Conservation (phyloP, 106 monocot species). For the Dioscorea alata region DNA sequence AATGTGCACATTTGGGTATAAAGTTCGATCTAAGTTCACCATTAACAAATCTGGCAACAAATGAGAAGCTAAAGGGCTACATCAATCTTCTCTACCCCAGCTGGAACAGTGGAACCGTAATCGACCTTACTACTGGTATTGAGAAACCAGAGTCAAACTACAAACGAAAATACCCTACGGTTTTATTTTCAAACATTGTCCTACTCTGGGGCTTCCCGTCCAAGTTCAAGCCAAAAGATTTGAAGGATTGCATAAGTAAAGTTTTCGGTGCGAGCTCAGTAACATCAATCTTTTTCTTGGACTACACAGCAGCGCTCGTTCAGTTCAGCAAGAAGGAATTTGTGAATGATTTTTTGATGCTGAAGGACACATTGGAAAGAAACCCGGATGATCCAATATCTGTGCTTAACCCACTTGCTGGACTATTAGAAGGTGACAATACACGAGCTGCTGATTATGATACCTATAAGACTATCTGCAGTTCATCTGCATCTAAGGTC, state of each 20-base stretch:
- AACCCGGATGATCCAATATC: slow-evolving; percentile 38
- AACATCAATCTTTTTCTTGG: slow-evolving; percentile 61
- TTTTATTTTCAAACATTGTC: slow-evolving; percentile 48
- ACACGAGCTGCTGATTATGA: slow-evolving; percentile 72
- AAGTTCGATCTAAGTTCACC: slow-evolving; percentile 53
- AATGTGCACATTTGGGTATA: slow-evolving; percentile 66
- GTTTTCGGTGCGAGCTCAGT: slow-evolving; percentile 62
- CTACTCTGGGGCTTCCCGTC: slow-evolving; percentile 79
- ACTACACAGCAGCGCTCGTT: slow-evolving; percentile 61
- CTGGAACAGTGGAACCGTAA: slow-evolving; percentile 75
- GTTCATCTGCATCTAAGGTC: slow-evolving; percentile 45
- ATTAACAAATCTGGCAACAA: slow-evolving; percentile 21
- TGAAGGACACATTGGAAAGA: slow-evolving; percentile 69
- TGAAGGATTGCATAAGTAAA: slow-evolving; percentile 53
- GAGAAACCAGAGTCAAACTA: slow-evolving; percentile 43
- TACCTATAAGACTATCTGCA: slow-evolving; percentile 67
- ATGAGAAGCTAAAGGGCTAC: slow-evolving; percentile 56
- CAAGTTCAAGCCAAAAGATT: slow-evolving; percentile 42
- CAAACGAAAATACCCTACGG: slow-evolving; percentile 44
- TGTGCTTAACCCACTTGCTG: slow-evolving; percentile 68
- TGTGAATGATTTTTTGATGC: slow-evolving; percentile 59
- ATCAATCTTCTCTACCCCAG: slow-evolving; percentile 64
- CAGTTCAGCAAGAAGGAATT: slow-evolving; percentile 68
- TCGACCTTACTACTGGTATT: slow-evolving; percentile 57
- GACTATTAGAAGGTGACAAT: slow-evolving; percentile 71